A percentile compares a stretch with the other conserved stretches of the same genome.
Evolutionary conservation across 2,329 filamentous ascomycete genomes (phyloP).

Genomic region (Pseudocercospora vitis): DNA sequence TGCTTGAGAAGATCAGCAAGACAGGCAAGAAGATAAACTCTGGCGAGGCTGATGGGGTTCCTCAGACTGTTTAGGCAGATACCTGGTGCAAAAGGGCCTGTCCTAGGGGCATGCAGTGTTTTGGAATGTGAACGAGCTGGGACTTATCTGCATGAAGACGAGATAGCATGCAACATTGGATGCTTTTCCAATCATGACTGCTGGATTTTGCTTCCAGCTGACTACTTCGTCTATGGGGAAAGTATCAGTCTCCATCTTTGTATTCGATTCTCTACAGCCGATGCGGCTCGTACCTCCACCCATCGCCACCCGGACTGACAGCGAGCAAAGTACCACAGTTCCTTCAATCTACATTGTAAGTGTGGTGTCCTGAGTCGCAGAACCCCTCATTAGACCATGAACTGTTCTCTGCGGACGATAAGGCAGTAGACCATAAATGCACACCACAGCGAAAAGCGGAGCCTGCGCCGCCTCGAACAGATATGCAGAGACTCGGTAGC

Average conservation of each 20-base stretch:
- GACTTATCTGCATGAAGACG: not conserved
- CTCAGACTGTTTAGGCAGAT: constrained; percentile 31
- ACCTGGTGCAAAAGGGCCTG: no score
- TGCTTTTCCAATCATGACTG: not conserved
- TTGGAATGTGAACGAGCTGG: not conserved
- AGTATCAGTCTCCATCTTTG: not conserved
- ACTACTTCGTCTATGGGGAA: no score
- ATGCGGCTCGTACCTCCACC: not conserved
- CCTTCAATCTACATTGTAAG: not conserved
- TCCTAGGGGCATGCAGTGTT: no score
- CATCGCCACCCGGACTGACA: not conserved
- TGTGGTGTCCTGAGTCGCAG: not conserved
- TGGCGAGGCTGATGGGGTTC: constrained; percentile 67
- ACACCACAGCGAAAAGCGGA: constrained; percentile 40
- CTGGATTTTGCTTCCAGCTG: no score
- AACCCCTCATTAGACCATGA: constrained; percentile 2
- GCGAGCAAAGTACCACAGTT: not conserved
- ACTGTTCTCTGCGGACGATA: constrained; percentile 13
- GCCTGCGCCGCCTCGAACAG: constrained; percentile 47
- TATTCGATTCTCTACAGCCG: not conserved
- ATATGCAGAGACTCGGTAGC: constrained; percentile 47
- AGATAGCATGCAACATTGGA: not conserved
- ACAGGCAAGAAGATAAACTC: constrained; percentile 89
- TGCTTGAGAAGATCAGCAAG: constrained; percentile 87
- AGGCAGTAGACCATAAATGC: constrained; percentile 23